Evolutionary conservation across 805 yeast genomes (phyloP), one percentile per base, ranked within the genome.

Genomic region (Millerozyma acaciae): DNA sequence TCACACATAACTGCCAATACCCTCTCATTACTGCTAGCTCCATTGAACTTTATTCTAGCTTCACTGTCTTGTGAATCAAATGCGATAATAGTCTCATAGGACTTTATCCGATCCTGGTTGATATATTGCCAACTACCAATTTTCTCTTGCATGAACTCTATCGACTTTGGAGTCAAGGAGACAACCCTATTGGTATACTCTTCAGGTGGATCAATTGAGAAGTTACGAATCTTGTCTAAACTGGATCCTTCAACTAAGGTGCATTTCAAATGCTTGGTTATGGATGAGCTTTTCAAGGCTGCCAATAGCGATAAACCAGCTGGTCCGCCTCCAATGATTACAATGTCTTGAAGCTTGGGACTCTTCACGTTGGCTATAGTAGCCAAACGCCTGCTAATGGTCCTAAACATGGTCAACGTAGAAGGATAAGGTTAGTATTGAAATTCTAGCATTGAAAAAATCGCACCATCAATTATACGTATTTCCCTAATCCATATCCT

Each of bases 261-360:
- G 30, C 90, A 73, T 28, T 69, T 68, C 27, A 87, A 69, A 31
- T 75, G 65, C 18, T 60, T 64, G 4, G 95, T 74, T 14, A 68
- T 54, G 3, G 81, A 77, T 1, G 88, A 80, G 43, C 70, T 69
- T 53, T 84, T 83, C 37, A 90, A 60, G 0, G 95, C 94, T 0
- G 95, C 74, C 4, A 93, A 80, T 22, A 93, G 62, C 2, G 96
- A 81, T 36, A 93, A 62, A 0, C 98, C 98, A 1, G 97, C 97
- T 1, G 97, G 96, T 0, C 98, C 98, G 6, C 95, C 97, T 22
- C 98, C 98, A 22, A 93, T 84, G 34, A 93, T 84, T 6, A 86
- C 80, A 14, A 93, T 75, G 57, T 90, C 97, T 18, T 57, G 67
- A n/a, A 46, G 37, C 8, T 33, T 34, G 12, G 28, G 21, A 3